Evolutionary conservation across 441 rosid species (phyloP).

Genomic region (Erodium trifolium): DNA sequence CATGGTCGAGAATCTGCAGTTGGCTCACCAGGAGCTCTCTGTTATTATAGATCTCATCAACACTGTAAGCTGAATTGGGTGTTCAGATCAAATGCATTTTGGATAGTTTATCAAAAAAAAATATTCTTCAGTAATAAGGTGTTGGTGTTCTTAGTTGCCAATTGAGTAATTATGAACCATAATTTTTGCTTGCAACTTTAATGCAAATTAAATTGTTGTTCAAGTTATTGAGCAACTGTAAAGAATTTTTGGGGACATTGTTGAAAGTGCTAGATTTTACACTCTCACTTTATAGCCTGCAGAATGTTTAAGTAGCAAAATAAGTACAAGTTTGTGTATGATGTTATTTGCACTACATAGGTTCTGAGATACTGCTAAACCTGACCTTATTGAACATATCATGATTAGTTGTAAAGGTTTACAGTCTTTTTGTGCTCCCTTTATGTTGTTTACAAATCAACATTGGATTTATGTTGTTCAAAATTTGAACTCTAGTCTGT

Average conservation of each 20-base stretch:
- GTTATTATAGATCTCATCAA: conserved; percentile 78
- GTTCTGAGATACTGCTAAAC: background rate
- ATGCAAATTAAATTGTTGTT: background rate
- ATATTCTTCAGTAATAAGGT: too few relatives aligned
- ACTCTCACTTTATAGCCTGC: background rate
- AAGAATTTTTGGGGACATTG: background rate
- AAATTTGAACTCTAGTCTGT: too few relatives aligned
- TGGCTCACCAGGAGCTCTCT: conserved; percentile 89
- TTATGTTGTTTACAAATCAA: background rate
- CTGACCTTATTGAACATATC: background rate
- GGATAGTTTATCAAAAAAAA: too few relatives aligned
- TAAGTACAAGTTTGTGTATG: background rate
- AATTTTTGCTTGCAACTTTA: too few relatives aligned
- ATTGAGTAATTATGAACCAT: too few relatives aligned
- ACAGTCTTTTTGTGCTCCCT: background rate
- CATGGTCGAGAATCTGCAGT: conserved; percentile 85
- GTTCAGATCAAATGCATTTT: background rate
- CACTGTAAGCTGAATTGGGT: conserved; percentile 41
- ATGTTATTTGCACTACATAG: background rate
- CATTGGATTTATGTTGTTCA: background rate
- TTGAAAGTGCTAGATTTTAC: background rate
- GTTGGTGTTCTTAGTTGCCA: background rate
- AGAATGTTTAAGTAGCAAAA: background rate
- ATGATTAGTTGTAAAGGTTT: background rate
- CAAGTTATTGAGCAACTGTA: background rate